Base-by-base conservation (phyloP, 805 yeast genomes). In the Metschnikowia henanensis region DNA sequence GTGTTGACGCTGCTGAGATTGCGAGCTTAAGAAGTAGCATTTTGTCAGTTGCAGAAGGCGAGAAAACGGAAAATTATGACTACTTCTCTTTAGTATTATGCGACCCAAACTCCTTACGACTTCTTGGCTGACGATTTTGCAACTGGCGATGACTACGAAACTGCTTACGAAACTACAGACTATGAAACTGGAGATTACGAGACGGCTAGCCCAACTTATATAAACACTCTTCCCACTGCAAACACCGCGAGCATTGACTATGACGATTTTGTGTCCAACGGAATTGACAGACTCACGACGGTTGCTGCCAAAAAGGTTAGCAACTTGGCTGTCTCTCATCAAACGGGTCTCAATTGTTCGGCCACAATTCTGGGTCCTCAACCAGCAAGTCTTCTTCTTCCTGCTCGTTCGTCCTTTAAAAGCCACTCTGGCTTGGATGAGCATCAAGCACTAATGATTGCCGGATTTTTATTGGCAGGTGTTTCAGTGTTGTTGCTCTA, bases 391-490 rank as follows among this genome's bases (percentile, higher is more conserved):
- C n/a, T n/a, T 36, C 45, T 26, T 31, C 43, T 4, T n/a, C n/a
- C 26, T 4, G 8, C 26, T 23, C 26, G 12, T 13, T 23, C 26
- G 3, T 23, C 26, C 26, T n/a, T n/a, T n/a, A 23, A 3, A 23
- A 23, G 2, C 12, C 26, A 23, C 26, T 9, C 37, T 20, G 49
- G 38, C 17, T 10, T 35, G 18, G 49, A 44, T 13, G 44, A 26
- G 6, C 35, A 32, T 15, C 36, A 40, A 37, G 30, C 39, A 17
- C 47, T 47, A 20, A 16, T 43, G 30, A 20, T 44, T 25, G 20
- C 35, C n/a, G 50, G 50, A 12, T 45, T 39, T 19, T 35, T 32
- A n/a, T 37, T 49, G 37, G 52, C 48, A 2, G 52, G 52, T 17
- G 23, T 46, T 22, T 42, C 50, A 28, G 37, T 46, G 17, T 43